Base-by-base conservation (phyloP, 176 grass and related monocot species). In the Carex kokanica region DNA sequence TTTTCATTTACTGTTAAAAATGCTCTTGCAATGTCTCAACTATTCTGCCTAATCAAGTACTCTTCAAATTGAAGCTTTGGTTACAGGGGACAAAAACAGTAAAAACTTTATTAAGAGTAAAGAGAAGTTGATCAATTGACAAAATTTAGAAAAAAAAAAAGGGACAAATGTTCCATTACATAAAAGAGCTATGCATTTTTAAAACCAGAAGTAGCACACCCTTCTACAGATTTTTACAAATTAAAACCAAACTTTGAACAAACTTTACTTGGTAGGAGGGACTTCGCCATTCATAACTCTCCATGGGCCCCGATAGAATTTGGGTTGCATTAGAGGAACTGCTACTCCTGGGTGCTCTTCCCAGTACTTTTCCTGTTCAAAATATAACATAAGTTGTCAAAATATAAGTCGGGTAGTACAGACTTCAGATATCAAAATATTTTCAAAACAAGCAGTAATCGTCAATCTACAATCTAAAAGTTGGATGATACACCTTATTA, bases 291-390 rank as follows among this genome's bases (percentile, higher is more conserved):
- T 84, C 77, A 93, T 65, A 84, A 95, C 88, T 84, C 88, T 95
- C 96, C 96, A 98, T 18, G 91, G 96, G 6, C 96, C 96, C 96
- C 93, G 93, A 86, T 98, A 98, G 86, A 98, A 98, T 61, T 90
- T 98, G 41, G 96, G 96, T 54, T 84, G 89, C 95, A 98, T 98
- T 79, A 98, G 81, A 12, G 96, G 96, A 86, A 98, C 93, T 3
- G 84, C 82, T 86, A 90, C 93, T 49, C 96, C 96, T 1, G 93
- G 93, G 77, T 99, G 96, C 14, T 95, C 96, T 81, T 99, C 96
- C 93, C 93, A 99, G 86, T 90, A 95, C 53, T 95, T 93, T 69
- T 98, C 96, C 92, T 98, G 88, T 51, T 79, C 84, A 78, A 85
- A 64, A 74, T 32, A 60, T 71, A 1, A 70, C 81, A 47, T 1